Evolutionary conservation across 179 eudicot species (phyloP).

Genomic region (Camellia oleifera): DNA sequence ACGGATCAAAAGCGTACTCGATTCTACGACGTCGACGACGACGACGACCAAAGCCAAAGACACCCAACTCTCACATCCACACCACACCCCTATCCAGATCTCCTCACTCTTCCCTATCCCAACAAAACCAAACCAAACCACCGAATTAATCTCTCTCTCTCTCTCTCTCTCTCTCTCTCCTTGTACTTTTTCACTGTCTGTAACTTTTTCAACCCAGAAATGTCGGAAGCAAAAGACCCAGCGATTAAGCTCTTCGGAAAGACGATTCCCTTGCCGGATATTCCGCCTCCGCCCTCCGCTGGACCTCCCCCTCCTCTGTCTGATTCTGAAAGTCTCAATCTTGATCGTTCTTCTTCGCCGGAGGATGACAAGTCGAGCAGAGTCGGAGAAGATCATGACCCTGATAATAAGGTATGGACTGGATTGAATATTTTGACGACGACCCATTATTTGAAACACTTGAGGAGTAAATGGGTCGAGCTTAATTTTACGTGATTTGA

Average conservation of each 20-base stretch:
- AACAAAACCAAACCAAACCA: background rate
- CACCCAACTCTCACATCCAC: background rate
- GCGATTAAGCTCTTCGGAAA: constrained; percentile 47
- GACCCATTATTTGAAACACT: constrained; percentile 23
- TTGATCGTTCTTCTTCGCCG: constrained; percentile 19
- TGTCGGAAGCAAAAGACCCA: constrained; percentile 35
- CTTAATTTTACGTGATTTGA: constrained; percentile 11
- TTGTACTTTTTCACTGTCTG: background rate
- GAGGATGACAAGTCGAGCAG: constrained; percentile 20
- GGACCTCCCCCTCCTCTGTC: background rate
- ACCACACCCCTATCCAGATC: constrained; percentile 1
- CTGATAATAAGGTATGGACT: constrained; percentile 22
- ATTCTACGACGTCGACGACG: background rate
- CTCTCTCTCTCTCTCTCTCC: constrained; percentile 10
- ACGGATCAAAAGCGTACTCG: background rate
- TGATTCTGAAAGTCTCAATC: constrained; percentile 12
- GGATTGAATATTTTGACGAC: background rate
- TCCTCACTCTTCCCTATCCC: background rate
- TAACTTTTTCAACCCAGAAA: background rate
- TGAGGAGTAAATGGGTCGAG: constrained; percentile 25
- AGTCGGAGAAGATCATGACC: constrained; percentile 15
- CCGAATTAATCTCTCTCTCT: constrained; percentile 8
- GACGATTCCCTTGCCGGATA: constrained; percentile 29
- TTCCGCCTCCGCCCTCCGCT: background rate
- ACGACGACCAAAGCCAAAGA: background rate